Evolutionary conservation across 495 filamentous ascomycete genomes (phyloP).

Genomic region (Hypomontagnella monticulosa): DNA sequence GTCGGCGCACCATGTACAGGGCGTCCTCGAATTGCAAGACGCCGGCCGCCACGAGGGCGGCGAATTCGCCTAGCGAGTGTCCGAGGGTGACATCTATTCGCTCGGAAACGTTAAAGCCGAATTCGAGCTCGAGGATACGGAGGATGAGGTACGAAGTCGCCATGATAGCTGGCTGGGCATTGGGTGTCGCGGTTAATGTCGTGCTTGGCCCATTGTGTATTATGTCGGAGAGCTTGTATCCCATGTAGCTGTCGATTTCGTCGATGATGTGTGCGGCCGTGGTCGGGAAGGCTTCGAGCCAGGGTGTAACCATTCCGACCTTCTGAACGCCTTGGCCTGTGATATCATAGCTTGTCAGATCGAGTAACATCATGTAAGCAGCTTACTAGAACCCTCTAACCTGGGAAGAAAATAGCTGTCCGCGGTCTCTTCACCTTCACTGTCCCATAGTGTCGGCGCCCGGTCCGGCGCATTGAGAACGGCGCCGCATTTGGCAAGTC

Average conservation of each 20-base stretch:
- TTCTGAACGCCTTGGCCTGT: slow-evolving; percentile 94
- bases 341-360: slow-evolving; percentile 21
- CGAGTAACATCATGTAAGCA: background rate
- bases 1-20: slow-evolving; percentile 75
- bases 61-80: slow-evolving; percentile 95
- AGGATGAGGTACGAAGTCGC: slow-evolving; percentile 90
- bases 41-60: slow-evolving; percentile 84
- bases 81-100: slow-evolving; percentile 84
- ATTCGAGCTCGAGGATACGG: slow-evolving; percentile 86
- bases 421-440: slow-evolving; percentile 57
- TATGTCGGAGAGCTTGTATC: slow-evolving; percentile 74
- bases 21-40: slow-evolving; percentile 82
- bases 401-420: slow-evolving; percentile 87
- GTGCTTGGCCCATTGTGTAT: slow-evolving; percentile 82
- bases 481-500: slow-evolving; percentile 6
- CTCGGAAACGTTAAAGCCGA: slow-evolving; percentile 74
- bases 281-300: slow-evolving; percentile 82
- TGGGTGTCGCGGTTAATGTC: slow-evolving; percentile 79
- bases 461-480: background rate
- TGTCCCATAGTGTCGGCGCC: slow-evolving; percentile 32
- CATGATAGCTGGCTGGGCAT: slow-evolving; percentile 96
- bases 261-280: slow-evolving; percentile 77
- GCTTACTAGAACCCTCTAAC: slow-evolving; percentile 54
- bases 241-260: slow-evolving; percentile 81
- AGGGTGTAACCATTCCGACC: slow-evolving; percentile 87